Evolutionary conservation across 768 basidiomycete genomes (phyloP).

Genomic region (Sporobolomyces pararoseus): DNA sequence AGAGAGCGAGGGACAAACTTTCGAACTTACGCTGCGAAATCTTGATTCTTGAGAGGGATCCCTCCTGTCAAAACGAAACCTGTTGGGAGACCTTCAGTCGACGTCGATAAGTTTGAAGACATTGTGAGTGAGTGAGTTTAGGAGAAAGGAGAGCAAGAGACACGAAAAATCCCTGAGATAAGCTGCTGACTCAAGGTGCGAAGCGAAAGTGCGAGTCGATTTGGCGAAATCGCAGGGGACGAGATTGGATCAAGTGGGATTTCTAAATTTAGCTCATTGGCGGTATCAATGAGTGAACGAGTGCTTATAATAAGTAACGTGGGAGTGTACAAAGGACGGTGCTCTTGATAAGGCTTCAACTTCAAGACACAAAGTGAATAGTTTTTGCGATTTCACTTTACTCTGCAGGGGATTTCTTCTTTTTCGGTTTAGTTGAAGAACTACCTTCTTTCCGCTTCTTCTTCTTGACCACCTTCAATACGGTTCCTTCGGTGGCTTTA

Average conservation of each 20-base stretch:
- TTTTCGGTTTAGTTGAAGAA: slow-evolving; percentile 12
- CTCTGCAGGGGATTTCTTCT: slow-evolving; percentile 20
- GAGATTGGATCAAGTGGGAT: no score
- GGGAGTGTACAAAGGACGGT: no score
- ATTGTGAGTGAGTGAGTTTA: background rate
- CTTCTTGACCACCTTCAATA: slow-evolving; percentile 40
- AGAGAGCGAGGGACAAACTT: background rate
- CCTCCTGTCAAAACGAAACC: slow-evolving; percentile 25
- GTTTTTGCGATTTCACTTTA: no score
- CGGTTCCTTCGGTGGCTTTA: slow-evolving; percentile 17
- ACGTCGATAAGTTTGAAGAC: background rate
- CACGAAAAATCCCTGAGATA: background rate
- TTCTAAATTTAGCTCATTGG: no score
- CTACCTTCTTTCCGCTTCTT: slow-evolving; percentile 21
- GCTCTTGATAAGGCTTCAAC: no score
- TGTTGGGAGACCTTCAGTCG: background rate
- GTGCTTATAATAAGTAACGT: no score
- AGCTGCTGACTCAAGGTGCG: background rate
- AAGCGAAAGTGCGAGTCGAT: slow-evolving; percentile 10
- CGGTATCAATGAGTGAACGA: no score
- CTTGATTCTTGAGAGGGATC: slow-evolving; percentile 13
- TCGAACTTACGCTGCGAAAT: slow-evolving; percentile 32
- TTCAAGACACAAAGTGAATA: no score
- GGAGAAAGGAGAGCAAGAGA: background rate
- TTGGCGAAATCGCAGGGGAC: background rate